Evolutionary conservation across 2,329 filamentous ascomycete genomes (phyloP).

Genomic region (Colletotrichum tamarilloi): DNA sequence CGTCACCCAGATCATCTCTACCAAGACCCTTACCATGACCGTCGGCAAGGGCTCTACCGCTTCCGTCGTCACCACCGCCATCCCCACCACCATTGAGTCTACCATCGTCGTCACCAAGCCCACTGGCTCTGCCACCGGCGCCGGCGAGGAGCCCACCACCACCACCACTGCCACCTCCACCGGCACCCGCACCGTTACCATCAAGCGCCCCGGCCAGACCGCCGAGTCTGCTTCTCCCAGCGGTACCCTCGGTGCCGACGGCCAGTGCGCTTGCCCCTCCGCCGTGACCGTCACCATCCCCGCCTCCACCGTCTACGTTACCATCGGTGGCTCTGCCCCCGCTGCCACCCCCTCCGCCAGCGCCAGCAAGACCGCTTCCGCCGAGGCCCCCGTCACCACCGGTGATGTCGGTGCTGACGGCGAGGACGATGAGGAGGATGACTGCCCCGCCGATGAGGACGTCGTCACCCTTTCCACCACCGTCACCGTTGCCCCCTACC

Average conservation of each 20-base stretch:
- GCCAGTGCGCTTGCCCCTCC: slow-evolving; percentile 34
- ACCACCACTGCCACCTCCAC: slow-evolving; percentile 52
- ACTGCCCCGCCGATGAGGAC: slow-evolving; percentile 33
- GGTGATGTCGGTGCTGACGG: slow-evolving; percentile 33
- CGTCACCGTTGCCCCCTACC: slow-evolving; percentile 47
- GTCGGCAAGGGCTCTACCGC: slow-evolving; percentile 45
- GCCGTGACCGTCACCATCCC: slow-evolving; percentile 40
- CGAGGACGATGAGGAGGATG: slow-evolving; percentile 37
- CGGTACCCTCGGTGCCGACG: slow-evolving; percentile 27
- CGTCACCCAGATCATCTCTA: slow-evolving; percentile 44
- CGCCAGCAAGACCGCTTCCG: slow-evolving; percentile 37
- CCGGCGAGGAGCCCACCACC: slow-evolving; percentile 45
- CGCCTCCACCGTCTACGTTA: slow-evolving; percentile 43
- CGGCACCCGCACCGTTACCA: slow-evolving; percentile 48
- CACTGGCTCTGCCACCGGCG: slow-evolving; percentile 3
- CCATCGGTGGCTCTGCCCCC: slow-evolving; percentile 35
- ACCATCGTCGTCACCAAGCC: slow-evolving; percentile 45
- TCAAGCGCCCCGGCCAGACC: slow-evolving; percentile 39
- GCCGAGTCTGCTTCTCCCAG: slow-evolving; percentile 1
- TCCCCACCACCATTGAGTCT: slow-evolving; percentile 55
- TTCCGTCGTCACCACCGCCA: slow-evolving; percentile 53
- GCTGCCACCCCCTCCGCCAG: slow-evolving; percentile 15
- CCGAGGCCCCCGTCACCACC: slow-evolving; percentile 39
- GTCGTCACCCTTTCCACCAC: slow-evolving; percentile 47
- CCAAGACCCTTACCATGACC: slow-evolving; percentile 49